Evolutionary conservation across 2,329 filamentous ascomycete genomes (phyloP), one percentile per base, ranked within the genome.

Genomic region (Teratosphaeria gauchensis): DNA sequence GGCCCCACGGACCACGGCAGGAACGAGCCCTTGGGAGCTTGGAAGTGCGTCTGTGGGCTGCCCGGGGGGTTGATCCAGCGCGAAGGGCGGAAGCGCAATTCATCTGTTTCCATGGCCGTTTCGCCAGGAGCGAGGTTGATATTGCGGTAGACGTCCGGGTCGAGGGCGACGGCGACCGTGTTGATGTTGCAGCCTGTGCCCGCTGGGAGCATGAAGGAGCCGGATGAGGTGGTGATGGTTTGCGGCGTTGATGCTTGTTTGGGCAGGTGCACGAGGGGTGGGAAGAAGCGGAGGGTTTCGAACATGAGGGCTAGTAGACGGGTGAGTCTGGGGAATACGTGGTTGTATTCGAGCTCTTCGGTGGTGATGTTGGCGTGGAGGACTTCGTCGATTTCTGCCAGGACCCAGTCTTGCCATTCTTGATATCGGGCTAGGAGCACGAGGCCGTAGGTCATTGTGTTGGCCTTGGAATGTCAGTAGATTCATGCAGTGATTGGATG

Each of bases 401-500:
- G 68, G 3, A 83, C 64, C 80, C 81, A 83, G 2, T 75, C 73
- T 66, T 84, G 81, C 69, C 76, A 77, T 56, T 78, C 65, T 0
- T 78, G 77, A 59, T 80, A 69, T 1, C 73, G 66, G 1, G 78
- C 74, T 0, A 83, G 70, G 4, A 80, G 66, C 1, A 74, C 72
- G n/a, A 82, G 63, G 2, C 77, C 75, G 61, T 77, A 83, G 0
- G 76, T 72, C 53, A 83, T 71, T 0, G 77, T 78, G 56, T 78
- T 80, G 2, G 79, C 77, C 42, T 31, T 31, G 24, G 19, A 14
- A 9, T 2, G 11, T 53, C 21, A 33, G 28, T 33, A 31, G 79
- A 1, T 79, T 77, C 1, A 16, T 42, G 35, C 11, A 14, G 14
- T 14, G 35, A n/a, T 48, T 21, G 16, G 7, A n/a, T 14, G n/a